Evolutionary conservation across 176 grass and related monocot species (phyloP), one percentile per base, ranked within the genome.

Genomic region (Lolium rigidum): DNA sequence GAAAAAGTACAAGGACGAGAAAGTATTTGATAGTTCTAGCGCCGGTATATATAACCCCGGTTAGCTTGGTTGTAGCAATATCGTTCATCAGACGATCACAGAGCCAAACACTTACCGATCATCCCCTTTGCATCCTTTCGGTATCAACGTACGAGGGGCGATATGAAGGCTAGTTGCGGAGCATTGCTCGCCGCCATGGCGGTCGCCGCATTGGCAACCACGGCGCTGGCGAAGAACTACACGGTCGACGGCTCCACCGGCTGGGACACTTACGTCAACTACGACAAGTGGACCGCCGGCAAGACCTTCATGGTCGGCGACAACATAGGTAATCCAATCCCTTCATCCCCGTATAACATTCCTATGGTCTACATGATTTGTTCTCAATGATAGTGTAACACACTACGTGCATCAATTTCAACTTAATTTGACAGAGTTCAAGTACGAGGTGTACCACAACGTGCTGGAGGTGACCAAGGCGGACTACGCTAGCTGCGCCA

Each of bases 221-320:
- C 74, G 55, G 84, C 84, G 46, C 35, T 78, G 68, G 90, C 76
- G 28, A 78, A 16, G 15, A 74, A 85, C 71, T 86, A 91, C 81
- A 74, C 21, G 3, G 86, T 97, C 1, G 86, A 88, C 74, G 95
- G 52, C 69, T 18, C 83, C 57, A 21, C 75, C 31, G 76, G 83
- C 56, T 97, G 95, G 95, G 90, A 92, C 73, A 86, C 89, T 15
- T 92, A 66, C 71, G 56, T 89, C 81, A 68, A 94, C 82, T 87
- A 92, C 76, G 69, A 85, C 78, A 58, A 79, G 59, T 94, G 95
- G 95, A 35, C 6, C 4, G 22, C 58, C 28, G 77, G 55, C 59
- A 78, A 89, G 76, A 87, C 25, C 24, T 94, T 97, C 84, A 86
- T 77, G 50, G 83, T 71, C 70, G 95, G 90, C 43, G 95, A 97